Base-by-base conservation (phyloP, 495 filamentous ascomycete genomes). In the Amorphotheca resinae region DNA sequence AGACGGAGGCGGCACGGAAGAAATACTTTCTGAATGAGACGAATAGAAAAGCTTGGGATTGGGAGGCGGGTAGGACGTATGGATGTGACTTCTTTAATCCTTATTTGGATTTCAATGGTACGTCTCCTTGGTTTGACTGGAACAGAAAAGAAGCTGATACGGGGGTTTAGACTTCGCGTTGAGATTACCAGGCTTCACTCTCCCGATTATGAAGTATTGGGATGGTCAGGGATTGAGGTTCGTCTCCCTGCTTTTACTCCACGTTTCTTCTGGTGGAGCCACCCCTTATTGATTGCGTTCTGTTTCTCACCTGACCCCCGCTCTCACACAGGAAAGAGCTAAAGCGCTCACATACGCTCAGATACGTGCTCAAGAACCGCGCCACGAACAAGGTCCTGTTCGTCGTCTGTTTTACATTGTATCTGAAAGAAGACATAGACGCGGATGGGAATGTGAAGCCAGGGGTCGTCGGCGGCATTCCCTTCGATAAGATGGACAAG, bases 51-150 rank as follows among this genome's bases (percentile, higher is more conserved):
- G 54, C 57, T 41, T 70, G 64, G 62, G 49, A 60, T 36, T 76
- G 66, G 53, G 62, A 65, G 51, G 67, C 62, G 37, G 73, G 63
- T 2, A 53, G 59, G 46, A 62, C 69, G 36, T 94, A 93, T 59
- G 61, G 67, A 21, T 71, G 74, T 33, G 89, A 95, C 60, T 95
- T 98, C 61, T 91, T 78, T 52, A 95, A 95, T 55, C 77, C 79
- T n/a, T 95, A 88, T 65, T 56, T 98, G 32, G 82, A 87, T 58
- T 93, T 95, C 53, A 77, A 76, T 55, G 70, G 77, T 79, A 46
- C 38, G 63, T 61, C 33, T 36, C 16, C 15, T 33, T 12, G 30
- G 4, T 20, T 37, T 7, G 34, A 37, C 12, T 33, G 31, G 4
- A 15, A 15, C 26, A 30, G 25, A 30, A 30, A 6, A 30, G 31